Conservation (phyloP, 495 filamentous ascomycete species). For the Aspergillus haitiensis region DNA sequence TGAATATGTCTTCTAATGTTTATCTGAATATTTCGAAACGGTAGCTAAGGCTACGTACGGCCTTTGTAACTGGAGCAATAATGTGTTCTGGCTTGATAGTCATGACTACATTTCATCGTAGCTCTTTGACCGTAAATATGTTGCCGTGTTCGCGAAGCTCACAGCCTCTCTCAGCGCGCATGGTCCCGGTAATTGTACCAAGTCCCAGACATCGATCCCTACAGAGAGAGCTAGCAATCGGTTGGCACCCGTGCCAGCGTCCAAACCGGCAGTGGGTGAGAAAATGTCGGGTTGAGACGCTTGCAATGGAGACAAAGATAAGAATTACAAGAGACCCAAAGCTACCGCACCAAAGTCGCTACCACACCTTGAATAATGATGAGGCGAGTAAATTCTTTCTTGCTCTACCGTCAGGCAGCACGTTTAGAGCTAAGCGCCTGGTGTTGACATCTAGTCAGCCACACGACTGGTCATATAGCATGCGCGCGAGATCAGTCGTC, state of each 20-base stretch:
- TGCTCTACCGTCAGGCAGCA: too few relatives aligned
- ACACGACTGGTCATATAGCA: too few relatives aligned
- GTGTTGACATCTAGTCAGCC: too few relatives aligned
- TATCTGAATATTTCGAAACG: constrained; percentile 35
- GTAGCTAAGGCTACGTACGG: constrained; percentile 37
- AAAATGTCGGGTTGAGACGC: constrained; percentile 4
- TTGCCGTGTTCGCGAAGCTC: constrained; percentile 5
- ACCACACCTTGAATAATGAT: too few relatives aligned
- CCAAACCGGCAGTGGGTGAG: constrained; percentile 9
- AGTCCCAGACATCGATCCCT: constrained; percentile 11
- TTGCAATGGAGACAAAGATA: too few relatives aligned
- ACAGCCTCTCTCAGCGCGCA: not conserved
- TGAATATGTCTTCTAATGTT: constrained; percentile 60
- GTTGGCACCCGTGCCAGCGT: constrained; percentile 11
- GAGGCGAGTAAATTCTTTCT: too few relatives aligned
- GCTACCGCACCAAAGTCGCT: too few relatives aligned
- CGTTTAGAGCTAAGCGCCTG: too few relatives aligned
- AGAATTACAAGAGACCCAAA: too few relatives aligned
- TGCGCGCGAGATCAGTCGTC: too few relatives aligned
- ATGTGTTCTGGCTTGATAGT: constrained; percentile 76
- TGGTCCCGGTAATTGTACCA: not conserved
- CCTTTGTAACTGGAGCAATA: too few relatives aligned
- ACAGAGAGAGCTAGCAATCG: constrained; percentile 1
- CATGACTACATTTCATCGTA: constrained; percentile 25
- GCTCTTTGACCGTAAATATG: constrained; percentile 10